Evolutionary conservation across 2,329 filamentous ascomycete genomes (phyloP).

Genomic region (Aspergillus intermedius): DNA sequence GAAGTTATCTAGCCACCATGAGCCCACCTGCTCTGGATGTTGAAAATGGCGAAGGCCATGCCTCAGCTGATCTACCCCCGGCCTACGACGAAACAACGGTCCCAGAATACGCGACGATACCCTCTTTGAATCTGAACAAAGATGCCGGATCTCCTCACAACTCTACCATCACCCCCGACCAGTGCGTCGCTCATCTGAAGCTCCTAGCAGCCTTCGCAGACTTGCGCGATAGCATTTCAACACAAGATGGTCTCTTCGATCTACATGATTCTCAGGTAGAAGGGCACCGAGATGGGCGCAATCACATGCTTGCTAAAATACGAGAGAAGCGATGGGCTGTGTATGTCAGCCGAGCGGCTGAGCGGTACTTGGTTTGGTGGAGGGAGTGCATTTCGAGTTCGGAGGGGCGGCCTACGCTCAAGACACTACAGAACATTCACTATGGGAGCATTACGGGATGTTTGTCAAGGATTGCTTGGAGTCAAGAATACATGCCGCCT

Average conservation of each 20-base stretch:
- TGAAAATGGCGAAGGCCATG: background rate
- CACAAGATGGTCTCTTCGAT: slow-evolving; percentile 60
- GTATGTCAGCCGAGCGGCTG: slow-evolving; percentile 61
- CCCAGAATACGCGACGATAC: slow-evolving; percentile 19
- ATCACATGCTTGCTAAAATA: slow-evolving; percentile 47
- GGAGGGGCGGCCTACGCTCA: slow-evolving; percentile 8
- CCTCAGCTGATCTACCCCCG: background rate
- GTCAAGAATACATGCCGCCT: slow-evolving; percentile 47
- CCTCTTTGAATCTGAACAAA: slow-evolving; percentile 17
- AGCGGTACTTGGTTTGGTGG: slow-evolving; percentile 65
- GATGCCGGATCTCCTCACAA: slow-evolving; percentile 5
- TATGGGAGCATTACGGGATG: slow-evolving; percentile 28
- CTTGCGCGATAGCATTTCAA: slow-evolving; percentile 61
- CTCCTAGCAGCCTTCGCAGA: slow-evolving; percentile 62
- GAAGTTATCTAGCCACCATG: background rate
- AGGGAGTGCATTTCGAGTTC: slow-evolving; percentile 21
- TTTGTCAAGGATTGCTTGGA: slow-evolving; percentile 30
- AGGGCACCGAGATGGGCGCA: slow-evolving; percentile 27
- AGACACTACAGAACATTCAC: slow-evolving; percentile 12
- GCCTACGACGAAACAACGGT: slow-evolving; percentile 7
- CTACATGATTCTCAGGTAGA: slow-evolving; percentile 48
- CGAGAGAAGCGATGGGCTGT: slow-evolving; percentile 69
- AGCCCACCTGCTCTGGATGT: background rate
- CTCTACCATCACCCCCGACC: slow-evolving; percentile 38
- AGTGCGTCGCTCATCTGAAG: slow-evolving; percentile 68